Evolutionary conservation across 345 rosid genomes (phyloP).

Genomic region (Schrenkiella parvula): DNA sequence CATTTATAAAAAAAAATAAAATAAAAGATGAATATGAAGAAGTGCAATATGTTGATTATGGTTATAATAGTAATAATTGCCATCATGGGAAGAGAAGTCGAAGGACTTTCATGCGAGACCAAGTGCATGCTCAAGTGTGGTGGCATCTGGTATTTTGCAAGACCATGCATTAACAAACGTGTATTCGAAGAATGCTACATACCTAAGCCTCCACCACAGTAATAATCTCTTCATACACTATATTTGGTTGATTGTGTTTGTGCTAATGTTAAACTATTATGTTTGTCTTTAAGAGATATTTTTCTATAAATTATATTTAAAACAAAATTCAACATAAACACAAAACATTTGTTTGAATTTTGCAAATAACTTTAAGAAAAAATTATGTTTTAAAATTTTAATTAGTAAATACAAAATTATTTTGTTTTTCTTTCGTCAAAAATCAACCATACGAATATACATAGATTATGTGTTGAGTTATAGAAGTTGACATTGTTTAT

Average conservation of each 20-base stretch:
- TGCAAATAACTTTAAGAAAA: too few species aligned
- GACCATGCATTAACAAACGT: background rate
- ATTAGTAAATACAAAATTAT: too few species aligned
- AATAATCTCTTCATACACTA: background rate
- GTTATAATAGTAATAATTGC: background rate
- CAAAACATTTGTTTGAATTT: too few species aligned
- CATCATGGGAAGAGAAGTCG: background rate
- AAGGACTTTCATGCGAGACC: background rate
- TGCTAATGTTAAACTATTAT: background rate
- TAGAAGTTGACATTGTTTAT: background rate
- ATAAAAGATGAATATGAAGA: background rate
- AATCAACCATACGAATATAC: too few species aligned
- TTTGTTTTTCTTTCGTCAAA: too few species aligned
- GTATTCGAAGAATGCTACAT: background rate
- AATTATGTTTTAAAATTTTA: too few species aligned
- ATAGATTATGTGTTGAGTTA: too few species aligned
- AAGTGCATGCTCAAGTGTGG: background rate
- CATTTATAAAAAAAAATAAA: background rate
- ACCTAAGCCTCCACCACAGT: background rate
- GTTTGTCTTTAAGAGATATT: too few species aligned
- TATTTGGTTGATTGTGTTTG: background rate
- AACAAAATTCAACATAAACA: too few species aligned
- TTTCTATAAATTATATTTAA: too few species aligned
- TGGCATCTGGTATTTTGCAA: background rate
- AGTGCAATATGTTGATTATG: background rate